phyloP scores from a whole-genome alignment of 140 eudicot genomes.

The Flaveria floridana region DNA sequence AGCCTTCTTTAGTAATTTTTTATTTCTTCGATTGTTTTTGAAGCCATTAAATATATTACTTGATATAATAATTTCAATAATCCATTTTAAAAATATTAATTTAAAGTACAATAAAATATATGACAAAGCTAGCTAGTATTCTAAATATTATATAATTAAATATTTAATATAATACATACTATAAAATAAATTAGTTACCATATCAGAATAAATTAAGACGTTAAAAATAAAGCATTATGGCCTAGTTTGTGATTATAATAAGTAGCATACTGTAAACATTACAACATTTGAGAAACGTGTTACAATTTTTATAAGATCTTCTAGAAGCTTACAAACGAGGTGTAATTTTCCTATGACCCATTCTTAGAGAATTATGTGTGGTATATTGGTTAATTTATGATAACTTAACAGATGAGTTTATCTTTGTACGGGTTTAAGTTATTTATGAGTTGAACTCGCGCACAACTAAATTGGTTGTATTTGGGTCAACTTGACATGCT shows the following conservation, averaged over 20 bases:
- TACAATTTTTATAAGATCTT: not conserved
- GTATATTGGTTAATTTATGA: not conserved
- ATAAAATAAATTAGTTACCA: no score
- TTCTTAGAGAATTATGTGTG: no score
- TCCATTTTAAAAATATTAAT: not conserved
- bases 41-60: not conserved
- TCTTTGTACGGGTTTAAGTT: no score
- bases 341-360: not conserved
- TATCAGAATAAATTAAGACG: not conserved
- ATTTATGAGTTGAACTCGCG: not conserved
- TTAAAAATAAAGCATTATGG: not conserved
- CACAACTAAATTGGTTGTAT: not conserved
- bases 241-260: not conserved
- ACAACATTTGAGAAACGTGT: not conserved
- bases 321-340: constrained; percentile 3
- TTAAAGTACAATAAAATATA: not conserved
- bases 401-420: no score
- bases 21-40: not conserved
- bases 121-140: not conserved
- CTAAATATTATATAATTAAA: no score
- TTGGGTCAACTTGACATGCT: not conserved
- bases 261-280: not conserved
- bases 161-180: no score
- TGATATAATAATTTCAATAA: not conserved
- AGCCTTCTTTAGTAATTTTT: constrained; percentile 22